Evolutionary conservation across 768 basidiomycete genomes (phyloP).

Genomic region (Podaxis sp.): DNA sequence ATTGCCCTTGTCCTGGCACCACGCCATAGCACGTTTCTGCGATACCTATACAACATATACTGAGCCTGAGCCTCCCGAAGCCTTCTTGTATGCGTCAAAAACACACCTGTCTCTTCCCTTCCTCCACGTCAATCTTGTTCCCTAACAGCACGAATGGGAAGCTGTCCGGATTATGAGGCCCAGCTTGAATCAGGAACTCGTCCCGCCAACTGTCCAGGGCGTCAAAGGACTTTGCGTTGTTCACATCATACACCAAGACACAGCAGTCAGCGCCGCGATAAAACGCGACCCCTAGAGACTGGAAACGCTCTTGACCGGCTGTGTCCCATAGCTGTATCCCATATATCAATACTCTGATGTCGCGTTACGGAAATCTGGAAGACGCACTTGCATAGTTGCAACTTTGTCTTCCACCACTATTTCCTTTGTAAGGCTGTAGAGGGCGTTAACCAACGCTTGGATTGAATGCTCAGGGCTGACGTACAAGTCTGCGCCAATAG

Average conservation of each 20-base stretch:
- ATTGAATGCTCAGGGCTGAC: constrained; percentile 31
- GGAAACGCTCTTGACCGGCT: constrained; percentile 99
- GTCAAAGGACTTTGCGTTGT: constrained; percentile 97
- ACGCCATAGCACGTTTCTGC: constrained; percentile 99
- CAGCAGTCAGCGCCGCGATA: constrained; percentile 99
- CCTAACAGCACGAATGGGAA: constrained; percentile 99
- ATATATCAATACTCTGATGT: constrained; percentile 3
- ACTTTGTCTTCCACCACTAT: constrained; percentile 97
- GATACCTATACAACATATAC: constrained; percentile 65
- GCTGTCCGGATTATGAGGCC: constrained; percentile 98
- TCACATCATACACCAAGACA: constrained; percentile 98
- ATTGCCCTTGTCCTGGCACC: constrained; percentile 99
- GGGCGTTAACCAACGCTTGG: constrained; percentile 21
- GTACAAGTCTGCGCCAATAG: constrained; percentile 95
- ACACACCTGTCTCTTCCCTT: constrained; percentile 92
- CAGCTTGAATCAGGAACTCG: constrained; percentile 98
- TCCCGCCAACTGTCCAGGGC: constrained; percentile 99
- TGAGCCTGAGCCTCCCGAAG: background rate
- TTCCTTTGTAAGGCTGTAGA: constrained; percentile 87
- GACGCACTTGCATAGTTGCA: constrained; percentile 93
- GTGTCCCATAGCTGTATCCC: constrained; percentile 90
- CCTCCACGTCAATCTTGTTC: constrained; percentile 99
- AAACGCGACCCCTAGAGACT: constrained; percentile 97
- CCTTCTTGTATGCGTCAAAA: background rate
- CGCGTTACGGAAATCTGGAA: background rate